Evolutionary conservation across 2,329 filamentous ascomycete species (phyloP), one percentile per base, ranked within the genome.

Genomic region (Thermoascus crustaceus): DNA sequence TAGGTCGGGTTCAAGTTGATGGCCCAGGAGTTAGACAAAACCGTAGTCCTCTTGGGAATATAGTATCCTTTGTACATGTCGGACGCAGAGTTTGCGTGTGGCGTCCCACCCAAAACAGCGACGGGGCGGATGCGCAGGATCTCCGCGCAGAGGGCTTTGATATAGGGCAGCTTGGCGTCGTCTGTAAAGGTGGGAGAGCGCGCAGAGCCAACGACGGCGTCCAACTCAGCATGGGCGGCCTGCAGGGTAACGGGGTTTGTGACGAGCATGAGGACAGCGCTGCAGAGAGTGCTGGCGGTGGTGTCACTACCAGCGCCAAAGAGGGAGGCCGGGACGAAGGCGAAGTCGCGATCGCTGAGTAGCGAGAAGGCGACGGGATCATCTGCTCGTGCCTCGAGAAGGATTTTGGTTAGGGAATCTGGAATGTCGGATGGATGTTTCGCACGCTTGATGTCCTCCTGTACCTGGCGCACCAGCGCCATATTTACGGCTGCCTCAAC

Each of bases 221-320:
- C 54, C 6, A 58, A 38, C 34, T 57, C 53, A 6, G 40, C 43
- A 7, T 67, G 63, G 0, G 61, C 63, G 10, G 58, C 52, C 4
- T 40, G 35, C 5, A 68, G 52, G 0, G 55, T 54, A 19, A 63
- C 50, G 0, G 65, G 65, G 35, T 69, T 66, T 44, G 66, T 45
- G 59, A 63, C 35, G 48, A 73, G 21, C 49, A 72, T 42, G 44
- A 73, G 19, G 50, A 73, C 66, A 55, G 55, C 64, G 3, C 61
- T 64, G 45, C 63, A 67, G 16, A 69, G 53, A 0, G 64, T 67
- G 5, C 61, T 65, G 1, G 65, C 64, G 1, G 66, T 69, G 3
- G 44, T 46, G 18, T 44, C 42, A 20, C 44, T 46, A 9, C 67
- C 60, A 20, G 66, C 66, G 4, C 64, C 66, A 33, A 70, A 67